phyloP scores from a whole-genome alignment of 495 filamentous ascomycete species.

The Aspergillus kassunensis region DNA sequence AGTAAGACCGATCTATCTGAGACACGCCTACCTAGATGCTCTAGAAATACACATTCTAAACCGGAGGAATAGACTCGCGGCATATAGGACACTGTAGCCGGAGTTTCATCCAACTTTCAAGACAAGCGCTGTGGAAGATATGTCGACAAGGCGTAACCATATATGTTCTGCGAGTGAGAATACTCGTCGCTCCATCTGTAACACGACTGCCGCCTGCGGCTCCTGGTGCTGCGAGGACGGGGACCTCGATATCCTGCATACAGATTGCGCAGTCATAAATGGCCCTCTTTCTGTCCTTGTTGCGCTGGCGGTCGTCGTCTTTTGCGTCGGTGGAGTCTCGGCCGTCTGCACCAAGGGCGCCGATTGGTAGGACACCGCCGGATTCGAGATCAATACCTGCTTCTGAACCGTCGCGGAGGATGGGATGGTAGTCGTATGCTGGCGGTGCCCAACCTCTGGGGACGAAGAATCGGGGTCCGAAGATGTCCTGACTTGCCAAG shows the following conservation, averaged over 20 bases:
- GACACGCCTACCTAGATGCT: neutral
- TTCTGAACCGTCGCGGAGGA: conserved; percentile 62
- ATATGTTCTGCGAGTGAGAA: conserved; percentile 75
- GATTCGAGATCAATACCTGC: conserved; percentile 65
- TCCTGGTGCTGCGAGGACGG: conserved; percentile 61
- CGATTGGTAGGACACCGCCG: conserved; percentile 67
- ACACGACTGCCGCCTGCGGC: conserved; percentile 42
- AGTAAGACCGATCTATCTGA: neutral
- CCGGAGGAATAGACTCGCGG: conserved; percentile 78
- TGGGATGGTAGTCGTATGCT: conserved; percentile 93
- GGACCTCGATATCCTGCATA: conserved; percentile 84
- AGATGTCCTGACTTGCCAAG: conserved; percentile 70
- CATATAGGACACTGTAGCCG: conserved; percentile 94
- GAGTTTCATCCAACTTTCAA: conserved; percentile 96
- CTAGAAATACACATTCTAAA: conserved; percentile 44
- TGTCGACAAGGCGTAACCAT: conserved; percentile 98
- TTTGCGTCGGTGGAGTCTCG: conserved; percentile 36
- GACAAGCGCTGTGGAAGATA: conserved; percentile 88
- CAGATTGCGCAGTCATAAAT: conserved; percentile 93
- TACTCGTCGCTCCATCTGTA: conserved; percentile 58
- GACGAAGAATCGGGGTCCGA: conserved; percentile 82
- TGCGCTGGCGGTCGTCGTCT: conserved; percentile 35
- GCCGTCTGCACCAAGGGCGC: conserved; percentile 47
- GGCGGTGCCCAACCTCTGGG: conserved; percentile 66
- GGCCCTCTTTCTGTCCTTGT: conserved; percentile 50